A percentile compares a stretch with the other conserved stretches of the same genome.
Evolutionary conservation across 2,329 filamentous ascomycete genomes (phyloP).

Genomic region (Periconia sp.): DNA sequence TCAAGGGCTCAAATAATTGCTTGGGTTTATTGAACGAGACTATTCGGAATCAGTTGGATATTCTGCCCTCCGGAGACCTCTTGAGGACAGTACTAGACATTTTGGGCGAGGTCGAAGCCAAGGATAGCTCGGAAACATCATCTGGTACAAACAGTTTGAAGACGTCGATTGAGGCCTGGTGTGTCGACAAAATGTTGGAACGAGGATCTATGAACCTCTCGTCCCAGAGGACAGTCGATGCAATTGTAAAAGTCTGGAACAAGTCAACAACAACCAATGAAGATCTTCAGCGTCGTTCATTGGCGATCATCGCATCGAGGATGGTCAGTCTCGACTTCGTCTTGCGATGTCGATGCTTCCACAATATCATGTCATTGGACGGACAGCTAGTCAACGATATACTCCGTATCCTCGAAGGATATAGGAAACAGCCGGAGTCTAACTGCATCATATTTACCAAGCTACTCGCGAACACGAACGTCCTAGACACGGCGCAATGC

Average conservation of each 20-base stretch:
- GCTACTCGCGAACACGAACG: conserved; percentile 17
- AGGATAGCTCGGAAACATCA: neutral
- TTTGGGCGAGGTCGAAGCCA: conserved; percentile 10
- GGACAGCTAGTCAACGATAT: conserved; percentile 18
- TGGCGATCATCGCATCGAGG: conserved; percentile 25
- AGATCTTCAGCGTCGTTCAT: conserved; percentile 14
- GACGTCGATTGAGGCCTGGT: conserved; percentile 21
- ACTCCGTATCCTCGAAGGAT: conserved; percentile 10
- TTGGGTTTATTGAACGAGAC: conserved; percentile 7
- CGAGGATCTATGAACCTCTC: conserved; percentile 7
- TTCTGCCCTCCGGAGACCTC: conserved; percentile 17
- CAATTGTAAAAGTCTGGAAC: conserved; percentile 28
- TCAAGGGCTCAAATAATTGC: conserved; percentile 23
- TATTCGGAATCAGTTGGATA: conserved; percentile 11
- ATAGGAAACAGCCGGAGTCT: conserved; percentile 6
- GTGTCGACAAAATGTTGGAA: conserved; percentile 21
- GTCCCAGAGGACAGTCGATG: conserved; percentile 20
- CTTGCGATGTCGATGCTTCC: conserved; percentile 24
- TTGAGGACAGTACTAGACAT: conserved; percentile 22
- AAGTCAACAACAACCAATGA: conserved; percentile 6
- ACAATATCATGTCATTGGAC: conserved; percentile 19
- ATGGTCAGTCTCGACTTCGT: conserved; percentile 6
- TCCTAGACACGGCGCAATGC: conserved; percentile 16
- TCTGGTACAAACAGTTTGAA: conserved; percentile 11
- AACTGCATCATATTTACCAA: conserved; percentile 24